phyloP scores from a whole-genome alignment of 2,329 filamentous ascomycete genomes.

The Aspergillus pseudoterreus region DNA sequence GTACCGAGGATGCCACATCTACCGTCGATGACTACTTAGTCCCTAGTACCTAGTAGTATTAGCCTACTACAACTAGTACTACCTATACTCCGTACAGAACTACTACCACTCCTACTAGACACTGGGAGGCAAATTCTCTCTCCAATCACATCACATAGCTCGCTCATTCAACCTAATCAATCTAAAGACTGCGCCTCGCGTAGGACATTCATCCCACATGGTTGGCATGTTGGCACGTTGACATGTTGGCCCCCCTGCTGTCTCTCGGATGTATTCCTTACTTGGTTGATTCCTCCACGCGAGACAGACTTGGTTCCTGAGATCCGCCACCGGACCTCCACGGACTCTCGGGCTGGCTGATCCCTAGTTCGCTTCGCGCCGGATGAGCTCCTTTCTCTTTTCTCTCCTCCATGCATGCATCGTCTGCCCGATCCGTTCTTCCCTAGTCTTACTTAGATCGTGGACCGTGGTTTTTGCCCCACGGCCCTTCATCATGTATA shows the following conservation, averaged over 20 bases:
- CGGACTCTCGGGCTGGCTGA: neutral
- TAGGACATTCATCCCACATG: slow-evolving; percentile 21
- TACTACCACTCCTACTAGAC: too few species aligned
- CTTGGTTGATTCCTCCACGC: too few species aligned
- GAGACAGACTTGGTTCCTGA: neutral
- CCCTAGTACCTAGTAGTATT: too few species aligned
- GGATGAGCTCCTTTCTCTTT: neutral
- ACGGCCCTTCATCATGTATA: neutral
- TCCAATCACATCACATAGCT: neutral
- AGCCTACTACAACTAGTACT: too few species aligned
- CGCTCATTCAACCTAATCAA: neutral
- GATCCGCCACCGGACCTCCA: neutral
- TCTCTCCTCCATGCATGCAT: neutral
- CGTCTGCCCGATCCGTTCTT: neutral
- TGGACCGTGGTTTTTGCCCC: neutral
- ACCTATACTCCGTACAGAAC: too few species aligned
- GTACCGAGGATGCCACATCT: too few species aligned
- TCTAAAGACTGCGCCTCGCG: neutral
- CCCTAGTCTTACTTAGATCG: neutral
- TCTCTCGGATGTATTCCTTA: too few species aligned
- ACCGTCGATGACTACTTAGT: too few species aligned
- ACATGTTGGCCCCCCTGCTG: slow-evolving; percentile 11
- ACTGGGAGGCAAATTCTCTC: too few species aligned
- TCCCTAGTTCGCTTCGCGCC: neutral
- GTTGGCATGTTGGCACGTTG: slow-evolving; percentile 20